A percentile compares a stretch with the other conserved stretches of the same genome.
phyloP scores from a whole-genome alignment of 2,329 filamentous ascomycete species.

The Cryphonectria radicalis region DNA sequence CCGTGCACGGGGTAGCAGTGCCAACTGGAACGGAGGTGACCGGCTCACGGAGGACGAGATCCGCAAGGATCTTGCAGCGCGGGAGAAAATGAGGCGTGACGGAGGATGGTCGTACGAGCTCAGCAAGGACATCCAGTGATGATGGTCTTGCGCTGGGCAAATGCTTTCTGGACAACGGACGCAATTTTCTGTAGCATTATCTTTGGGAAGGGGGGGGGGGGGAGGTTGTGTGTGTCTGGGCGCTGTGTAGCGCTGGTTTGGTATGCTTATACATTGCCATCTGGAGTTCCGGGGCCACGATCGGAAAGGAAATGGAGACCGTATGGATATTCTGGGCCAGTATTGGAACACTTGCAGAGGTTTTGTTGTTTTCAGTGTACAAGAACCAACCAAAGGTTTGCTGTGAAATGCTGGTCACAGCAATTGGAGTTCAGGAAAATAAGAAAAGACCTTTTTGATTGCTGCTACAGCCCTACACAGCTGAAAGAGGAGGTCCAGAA shows the following conservation, averaged over 20 bases:
- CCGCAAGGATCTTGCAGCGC: constrained; percentile 74
- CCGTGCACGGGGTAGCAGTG: constrained; percentile 87
- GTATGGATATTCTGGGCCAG: not conserved
- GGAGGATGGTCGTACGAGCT: constrained; percentile 82
- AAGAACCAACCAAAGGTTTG: not conserved
- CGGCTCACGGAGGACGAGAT: constrained; percentile 86
- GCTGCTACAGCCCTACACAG: not conserved
- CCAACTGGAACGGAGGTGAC: constrained; percentile 88
- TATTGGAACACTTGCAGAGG: constrained; percentile 5
- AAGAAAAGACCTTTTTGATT: not conserved
- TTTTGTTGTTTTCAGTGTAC: not conserved
- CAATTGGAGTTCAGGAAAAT: not conserved
- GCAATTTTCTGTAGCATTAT: constrained; percentile 15
- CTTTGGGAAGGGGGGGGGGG: constrained; percentile 10
- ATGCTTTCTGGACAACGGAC: not conserved
- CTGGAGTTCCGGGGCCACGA: constrained; percentile 4
- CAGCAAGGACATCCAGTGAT: constrained; percentile 52
- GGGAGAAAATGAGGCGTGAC: constrained; percentile 78
- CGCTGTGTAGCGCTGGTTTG: constrained; percentile 5
- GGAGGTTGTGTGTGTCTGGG: constrained; percentile 8
- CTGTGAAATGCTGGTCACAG: not conserved
- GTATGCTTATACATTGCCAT: not conserved
- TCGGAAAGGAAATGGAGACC: not conserved
- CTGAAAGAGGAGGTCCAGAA: not conserved
- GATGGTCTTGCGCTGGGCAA: constrained; percentile 22